Base-by-base conservation (phyloP, 345 rosid species). In the Sisymbrium altissimum region DNA sequence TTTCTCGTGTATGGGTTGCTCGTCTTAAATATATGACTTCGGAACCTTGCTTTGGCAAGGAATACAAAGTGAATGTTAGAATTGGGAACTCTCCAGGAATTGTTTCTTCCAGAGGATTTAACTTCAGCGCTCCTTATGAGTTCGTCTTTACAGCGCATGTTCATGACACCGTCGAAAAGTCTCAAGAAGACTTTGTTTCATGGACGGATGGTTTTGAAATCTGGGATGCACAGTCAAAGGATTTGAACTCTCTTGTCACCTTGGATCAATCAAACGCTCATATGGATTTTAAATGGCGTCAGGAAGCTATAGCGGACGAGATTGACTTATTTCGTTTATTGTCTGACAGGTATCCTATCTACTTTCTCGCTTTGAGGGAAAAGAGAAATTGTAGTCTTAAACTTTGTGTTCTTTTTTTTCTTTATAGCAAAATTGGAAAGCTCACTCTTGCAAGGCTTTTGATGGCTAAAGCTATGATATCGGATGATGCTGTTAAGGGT, bases 371-470 rank as follows among this genome's bases (percentile, higher is more conserved):
- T 66, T 29, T 15, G 39, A 58, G 48, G 64, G 41, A 58, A 72
- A 13, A 41, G 54, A 45, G 14, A 36, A 39, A 39, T 41, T 62
- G 9, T 64, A 30, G 64, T 40, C 59, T 3, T 50, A 21, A 17
- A 23, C 23, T 57, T 59, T 52, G 36, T 40, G 18, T 60, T 65
- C 25, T 71, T 67, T 10, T 38, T 23, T 35, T 29, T 69, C n/a
- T 70, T 44, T 62, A 70, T 81, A 91, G 97, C 80, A 94, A 94
- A 87, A 89, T 94, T 70, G 95, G 96, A 66, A 94, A 94, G 85
- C 92, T 94, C 78, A 87, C 91, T 8, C 88, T 91, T 73, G 98
- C 96, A 18, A 89, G 91, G 82, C 82, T 92, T 81, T 76, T 89
- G 88, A 86, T 79, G 79, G 96, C 97, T 71, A 86, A 92, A 80